phyloP scores from a whole-genome alignment of 805 yeast species.

The Diddensiella transvaalensis region DNA sequence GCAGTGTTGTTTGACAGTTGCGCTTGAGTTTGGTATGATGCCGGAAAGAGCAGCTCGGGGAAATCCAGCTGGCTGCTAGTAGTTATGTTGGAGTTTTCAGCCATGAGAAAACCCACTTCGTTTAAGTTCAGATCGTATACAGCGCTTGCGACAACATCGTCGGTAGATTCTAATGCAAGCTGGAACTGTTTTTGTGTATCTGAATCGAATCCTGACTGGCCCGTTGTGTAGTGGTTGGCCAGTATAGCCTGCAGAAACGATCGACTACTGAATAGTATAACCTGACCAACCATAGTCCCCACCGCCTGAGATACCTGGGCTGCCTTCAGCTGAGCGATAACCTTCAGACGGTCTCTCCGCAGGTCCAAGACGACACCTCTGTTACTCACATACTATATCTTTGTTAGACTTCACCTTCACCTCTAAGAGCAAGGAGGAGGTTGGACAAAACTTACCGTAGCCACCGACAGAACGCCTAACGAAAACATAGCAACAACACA shows the following conservation, averaged over 20 bases:
- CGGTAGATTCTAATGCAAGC: slow-evolving; percentile 22
- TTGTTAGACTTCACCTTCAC: slow-evolving; percentile 8
- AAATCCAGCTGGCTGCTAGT: not conserved
- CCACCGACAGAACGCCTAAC: slow-evolving; percentile 66
- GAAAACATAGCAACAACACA: slow-evolving; percentile 66
- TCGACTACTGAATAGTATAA: slow-evolving; percentile 56
- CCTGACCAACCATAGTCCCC: slow-evolving; percentile 61
- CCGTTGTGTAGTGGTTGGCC: slow-evolving; percentile 39
- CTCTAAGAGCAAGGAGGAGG: slow-evolving; percentile 7
- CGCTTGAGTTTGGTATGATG: slow-evolving; percentile 3
- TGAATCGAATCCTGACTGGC: slow-evolving; percentile 5
- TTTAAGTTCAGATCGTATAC: slow-evolving; percentile 15
- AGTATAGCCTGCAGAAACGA: slow-evolving; percentile 57
- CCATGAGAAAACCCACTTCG: slow-evolving; percentile 6
- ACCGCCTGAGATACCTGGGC: slow-evolving; percentile 71
- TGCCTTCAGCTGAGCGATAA: slow-evolving; percentile 75
- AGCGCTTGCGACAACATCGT: slow-evolving; percentile 22
- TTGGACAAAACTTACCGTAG: slow-evolving; percentile 38
- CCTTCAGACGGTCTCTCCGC: slow-evolving; percentile 65
- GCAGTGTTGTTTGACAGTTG: slow-evolving; percentile 4
- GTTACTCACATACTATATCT: slow-evolving; percentile 50
- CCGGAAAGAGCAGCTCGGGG: slow-evolving; percentile 18
- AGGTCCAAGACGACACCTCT: slow-evolving; percentile 54
- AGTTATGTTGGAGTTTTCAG: not conserved
- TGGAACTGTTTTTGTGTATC: slow-evolving; percentile 15